A percentile compares a stretch with the other conserved stretches of the same genome.
Evolutionary conservation across 2,329 filamentous ascomycete species (phyloP).

Genomic region (Teratosphaeria zuluensis): DNA sequence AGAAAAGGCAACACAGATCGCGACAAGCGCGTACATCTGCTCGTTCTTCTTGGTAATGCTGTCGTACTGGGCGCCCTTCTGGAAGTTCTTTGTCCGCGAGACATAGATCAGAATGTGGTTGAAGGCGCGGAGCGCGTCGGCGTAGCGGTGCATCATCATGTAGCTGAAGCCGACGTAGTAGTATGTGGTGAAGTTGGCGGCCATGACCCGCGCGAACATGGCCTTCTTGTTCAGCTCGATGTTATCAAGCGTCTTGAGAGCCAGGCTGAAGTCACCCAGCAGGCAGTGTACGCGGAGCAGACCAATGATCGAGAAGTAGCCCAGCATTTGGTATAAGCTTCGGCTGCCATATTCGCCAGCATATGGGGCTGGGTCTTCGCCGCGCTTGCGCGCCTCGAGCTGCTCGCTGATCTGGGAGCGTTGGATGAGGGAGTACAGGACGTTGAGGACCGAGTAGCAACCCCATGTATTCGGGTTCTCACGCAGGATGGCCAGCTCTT

Average conservation of each 20-base stretch:
- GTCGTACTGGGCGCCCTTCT: constrained; percentile 97
- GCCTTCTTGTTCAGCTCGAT: constrained; percentile 99
- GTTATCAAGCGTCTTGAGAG: constrained; percentile 96
- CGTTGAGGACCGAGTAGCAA: constrained; percentile 98
- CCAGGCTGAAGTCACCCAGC: constrained; percentile 93
- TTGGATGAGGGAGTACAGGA: constrained; percentile 98
- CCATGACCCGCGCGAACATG: constrained; percentile 99
- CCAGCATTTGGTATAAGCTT: constrained; percentile 94
- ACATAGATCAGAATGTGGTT: constrained; percentile 99
- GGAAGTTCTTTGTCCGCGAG: constrained; percentile 98
- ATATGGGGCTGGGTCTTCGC: constrained; percentile 77
- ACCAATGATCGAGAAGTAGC: constrained; percentile 98
- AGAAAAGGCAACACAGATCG: constrained; percentile 97
- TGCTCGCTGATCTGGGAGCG: constrained; percentile 97
- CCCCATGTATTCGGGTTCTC: constrained; percentile 99
- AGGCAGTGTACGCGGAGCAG: constrained; percentile 92
- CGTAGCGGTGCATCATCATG: constrained; percentile 99
- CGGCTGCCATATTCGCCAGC: constrained; percentile 93
- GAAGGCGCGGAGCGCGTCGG: constrained; percentile 99
- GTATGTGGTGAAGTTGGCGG: constrained; percentile 98
- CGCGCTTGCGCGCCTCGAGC: constrained; percentile 84
- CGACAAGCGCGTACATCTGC: constrained; percentile 98
- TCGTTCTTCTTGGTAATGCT: constrained; percentile 99
- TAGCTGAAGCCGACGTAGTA: constrained; percentile 99
- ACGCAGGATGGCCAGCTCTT: constrained; percentile 81